Evolutionary conservation across 163 green algal genomes (phyloP).

Genomic region (Scenedesmus sp.): DNA sequence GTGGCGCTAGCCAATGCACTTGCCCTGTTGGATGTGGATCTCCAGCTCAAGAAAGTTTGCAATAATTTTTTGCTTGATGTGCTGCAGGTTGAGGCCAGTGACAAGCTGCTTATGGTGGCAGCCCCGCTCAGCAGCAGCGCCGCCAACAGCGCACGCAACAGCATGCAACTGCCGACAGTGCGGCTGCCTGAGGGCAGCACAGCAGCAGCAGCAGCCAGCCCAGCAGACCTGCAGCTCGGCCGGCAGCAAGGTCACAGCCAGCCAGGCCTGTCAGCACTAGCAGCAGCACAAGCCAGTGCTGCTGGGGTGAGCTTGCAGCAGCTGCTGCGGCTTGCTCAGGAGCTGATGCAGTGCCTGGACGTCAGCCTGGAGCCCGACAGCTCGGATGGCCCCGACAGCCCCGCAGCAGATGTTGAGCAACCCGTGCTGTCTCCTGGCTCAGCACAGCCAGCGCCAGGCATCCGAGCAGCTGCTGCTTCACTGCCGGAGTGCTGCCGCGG

Average conservation of each 20-base stretch:
- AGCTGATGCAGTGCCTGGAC: background rate
- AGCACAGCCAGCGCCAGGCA: background rate
- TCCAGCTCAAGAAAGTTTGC: background rate
- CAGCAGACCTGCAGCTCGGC: background rate
- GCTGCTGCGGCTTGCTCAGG: background rate
- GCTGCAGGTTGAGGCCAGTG: constrained; percentile 40
- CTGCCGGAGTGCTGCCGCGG: background rate
- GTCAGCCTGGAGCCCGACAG: background rate
- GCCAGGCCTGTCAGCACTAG: background rate
- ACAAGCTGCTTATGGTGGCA: constrained; percentile 34
- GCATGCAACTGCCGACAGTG: background rate
- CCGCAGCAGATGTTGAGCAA: background rate
- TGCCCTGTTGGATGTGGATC: no score
- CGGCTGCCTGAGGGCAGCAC: background rate
- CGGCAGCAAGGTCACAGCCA: background rate
- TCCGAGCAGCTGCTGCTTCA: background rate
- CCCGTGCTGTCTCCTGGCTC: background rate
- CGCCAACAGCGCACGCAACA: constrained; percentile 24
- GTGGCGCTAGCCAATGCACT: no score
- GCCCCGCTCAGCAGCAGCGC: constrained; percentile 16
- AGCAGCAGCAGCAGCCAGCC: background rate
- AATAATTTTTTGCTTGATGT: background rate
- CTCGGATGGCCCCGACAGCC: background rate
- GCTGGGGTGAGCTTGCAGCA: background rate
- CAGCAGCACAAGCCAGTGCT: background rate